Evolutionary conservation across 2,329 filamentous ascomycete species (phyloP).

Genomic region (Exophiala sideris): DNA sequence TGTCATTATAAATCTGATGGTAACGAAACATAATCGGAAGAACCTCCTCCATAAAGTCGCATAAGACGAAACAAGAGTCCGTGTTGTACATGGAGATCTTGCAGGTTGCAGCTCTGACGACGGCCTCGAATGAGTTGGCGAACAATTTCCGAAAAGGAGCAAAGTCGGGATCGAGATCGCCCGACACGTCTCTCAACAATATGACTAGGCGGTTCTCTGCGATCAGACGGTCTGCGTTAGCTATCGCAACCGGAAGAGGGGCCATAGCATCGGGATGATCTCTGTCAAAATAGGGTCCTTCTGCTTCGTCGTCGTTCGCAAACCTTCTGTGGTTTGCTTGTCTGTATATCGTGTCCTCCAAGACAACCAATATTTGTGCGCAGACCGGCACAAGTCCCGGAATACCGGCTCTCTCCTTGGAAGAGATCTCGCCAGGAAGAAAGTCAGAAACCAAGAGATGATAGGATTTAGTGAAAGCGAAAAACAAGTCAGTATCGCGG

Average conservation of each 20-base stretch:
- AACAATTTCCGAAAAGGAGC: slow-evolving; percentile 64
- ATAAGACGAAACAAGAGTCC: slow-evolving; percentile 81
- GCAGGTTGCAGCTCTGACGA: slow-evolving; percentile 71
- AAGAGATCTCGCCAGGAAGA: slow-evolving; percentile 54
- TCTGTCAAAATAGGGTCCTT: slow-evolving; percentile 60
- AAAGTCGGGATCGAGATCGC: slow-evolving; percentile 55
- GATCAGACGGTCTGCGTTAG: slow-evolving; percentile 75
- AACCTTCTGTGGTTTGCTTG: slow-evolving; percentile 45
- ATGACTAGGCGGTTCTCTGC: slow-evolving; percentile 84
- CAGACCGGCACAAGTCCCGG: slow-evolving; percentile 79
- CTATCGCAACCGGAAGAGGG: slow-evolving; percentile 60
- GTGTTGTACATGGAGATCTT: slow-evolving; percentile 78
- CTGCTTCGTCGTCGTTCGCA: slow-evolving; percentile 50
- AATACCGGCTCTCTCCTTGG: slow-evolving; percentile 59
- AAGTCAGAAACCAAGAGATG: slow-evolving; percentile 75
- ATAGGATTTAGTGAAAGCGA: slow-evolving; percentile 86
- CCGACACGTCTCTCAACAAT: slow-evolving; percentile 75
- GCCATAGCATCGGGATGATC: slow-evolving; percentile 64
- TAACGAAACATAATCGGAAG: slow-evolving; percentile 65
- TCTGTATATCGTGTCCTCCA: slow-evolving; percentile 76
- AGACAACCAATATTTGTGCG: slow-evolving; percentile 71
- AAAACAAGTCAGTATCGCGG: slow-evolving; percentile 83
- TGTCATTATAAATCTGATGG: slow-evolving; percentile 44
- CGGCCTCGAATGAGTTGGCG: slow-evolving; percentile 67
- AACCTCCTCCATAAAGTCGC: slow-evolving; percentile 83